Evolutionary conservation across 176 grass and related monocot genomes (phyloP).

Genomic region (Microstegium vimineum): DNA sequence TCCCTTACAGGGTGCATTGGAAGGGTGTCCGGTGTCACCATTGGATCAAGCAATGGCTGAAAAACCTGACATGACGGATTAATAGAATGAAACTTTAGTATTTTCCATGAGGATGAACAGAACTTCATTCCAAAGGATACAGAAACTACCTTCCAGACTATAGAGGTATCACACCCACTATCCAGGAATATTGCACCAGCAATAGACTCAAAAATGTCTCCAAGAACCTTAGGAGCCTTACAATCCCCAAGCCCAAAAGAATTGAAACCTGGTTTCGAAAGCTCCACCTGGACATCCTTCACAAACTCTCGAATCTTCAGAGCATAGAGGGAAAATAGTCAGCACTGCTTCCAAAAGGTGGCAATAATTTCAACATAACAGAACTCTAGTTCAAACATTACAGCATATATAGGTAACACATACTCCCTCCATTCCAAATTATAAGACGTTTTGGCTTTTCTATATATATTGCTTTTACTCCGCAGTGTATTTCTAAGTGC

Average conservation of each 20-base stretch:
- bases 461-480: neutral
- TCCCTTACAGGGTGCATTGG: constrained; percentile 98
- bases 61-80: constrained; percentile 51
- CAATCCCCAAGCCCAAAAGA: constrained; percentile 96
- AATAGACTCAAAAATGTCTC: constrained; percentile 96
- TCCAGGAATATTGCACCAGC: constrained; percentile 93
- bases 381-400: constrained; percentile 1
- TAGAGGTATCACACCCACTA: constrained; percentile 56
- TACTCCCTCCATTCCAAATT: neutral
- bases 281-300: constrained; percentile 89
- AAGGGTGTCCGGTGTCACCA: constrained; percentile 91
- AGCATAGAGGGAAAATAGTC: constrained; percentile 24
- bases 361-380: constrained; percentile 16
- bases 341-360: constrained; percentile 17
- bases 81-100: neutral
- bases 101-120: neutral
- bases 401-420: neutral
- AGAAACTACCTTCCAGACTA: constrained; percentile 76
- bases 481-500: neutral
- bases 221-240: constrained; percentile 95
- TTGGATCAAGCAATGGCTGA: constrained; percentile 70
- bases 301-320: constrained; percentile 94
- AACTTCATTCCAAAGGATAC: neutral
- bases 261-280: constrained; percentile 87
- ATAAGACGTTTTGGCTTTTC: neutral